Percentiles rank a stretch among this genome's conserved stretches.
Conservation (phyloP, 176 grass and related monocot genomes). For the Carex cristatella region DNA sequence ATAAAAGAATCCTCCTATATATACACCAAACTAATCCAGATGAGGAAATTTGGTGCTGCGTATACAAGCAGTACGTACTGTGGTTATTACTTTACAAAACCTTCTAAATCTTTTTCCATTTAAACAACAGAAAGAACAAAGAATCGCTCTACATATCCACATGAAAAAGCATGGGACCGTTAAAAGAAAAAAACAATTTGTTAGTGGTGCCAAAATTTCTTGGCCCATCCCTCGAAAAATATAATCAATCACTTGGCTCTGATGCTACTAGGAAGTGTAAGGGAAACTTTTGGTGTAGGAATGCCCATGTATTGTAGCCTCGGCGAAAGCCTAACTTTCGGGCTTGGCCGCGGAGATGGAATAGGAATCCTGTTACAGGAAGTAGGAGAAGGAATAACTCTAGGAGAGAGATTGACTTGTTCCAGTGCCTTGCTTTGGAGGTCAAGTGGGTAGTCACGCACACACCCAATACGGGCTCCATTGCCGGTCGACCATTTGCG, state of each 20-base stretch:
- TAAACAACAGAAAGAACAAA: constrained; percentile 17
- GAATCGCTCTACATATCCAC: constrained; percentile 16
- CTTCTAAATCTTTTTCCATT: background rate
- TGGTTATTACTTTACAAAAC: background rate
- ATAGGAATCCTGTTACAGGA: constrained; percentile 43
- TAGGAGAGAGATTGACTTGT: constrained; percentile 88
- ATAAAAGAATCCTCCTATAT: background rate
- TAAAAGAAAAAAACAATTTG: constrained; percentile 20
- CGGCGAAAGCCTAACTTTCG: constrained; percentile 56
- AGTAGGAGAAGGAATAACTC: constrained; percentile 37
- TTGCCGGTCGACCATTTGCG: constrained; percentile 59
- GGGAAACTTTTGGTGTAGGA: constrained; percentile 44
- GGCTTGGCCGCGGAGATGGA: constrained; percentile 76
- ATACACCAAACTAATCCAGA: background rate
- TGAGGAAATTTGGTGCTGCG: background rate
- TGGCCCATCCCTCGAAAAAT: background rate
- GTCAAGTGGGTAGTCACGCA: constrained; percentile 64
- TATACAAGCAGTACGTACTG: background rate
- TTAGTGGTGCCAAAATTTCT: constrained; percentile 17
- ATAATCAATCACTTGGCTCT: constrained; percentile 48
- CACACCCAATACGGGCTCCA: constrained; percentile 68
- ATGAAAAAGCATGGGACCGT: background rate
- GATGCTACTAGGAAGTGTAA: constrained; percentile 49
- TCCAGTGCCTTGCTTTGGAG: constrained; percentile 78
- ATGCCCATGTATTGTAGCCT: constrained; percentile 74